Evolutionary conservation across 768 basidiomycete species (phyloP), one percentile per base, ranked within the genome.

Genomic region (Podaxis rugospora): DNA sequence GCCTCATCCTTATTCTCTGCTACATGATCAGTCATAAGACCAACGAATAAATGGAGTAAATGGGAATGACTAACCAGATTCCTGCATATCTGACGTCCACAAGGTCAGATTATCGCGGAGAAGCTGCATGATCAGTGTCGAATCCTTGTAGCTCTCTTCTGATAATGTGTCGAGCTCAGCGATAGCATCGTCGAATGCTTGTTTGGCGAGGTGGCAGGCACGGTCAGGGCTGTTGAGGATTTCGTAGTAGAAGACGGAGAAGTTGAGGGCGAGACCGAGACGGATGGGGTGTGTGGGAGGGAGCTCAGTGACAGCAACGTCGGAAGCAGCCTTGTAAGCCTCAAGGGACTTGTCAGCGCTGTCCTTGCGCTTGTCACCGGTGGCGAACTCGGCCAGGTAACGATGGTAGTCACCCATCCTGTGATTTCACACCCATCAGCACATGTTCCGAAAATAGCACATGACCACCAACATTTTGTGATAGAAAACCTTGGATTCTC

Each of bases 371-470:
- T 94, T 94, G 78, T 96, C 94, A 71, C 95, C 95, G 53, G 93
- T 95, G 57, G 95, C 94, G 73, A 98, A 98, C 80, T 98, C 95
- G 69, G 95, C 96, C 67, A 96, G 91, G 80, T 97, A 98, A 70
- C 95, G 93, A 84, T 97, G 94, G 80, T 98, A 96, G 77, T 98
- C 94, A 76, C 95, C 95, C 94, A 93, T 96, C 95, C 95, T 97
- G 69, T 58, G 47, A 60, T 40, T 18, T 55, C 70, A 64, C 70
- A 68, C 65, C 66, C 42, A 62, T 63, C 46, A 37, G 63, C 40
- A 61, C 18, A 49, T 13, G 18, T 23, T 25, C 28, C 37, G 16
- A 23, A 59, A 51, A 49, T 18, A 25, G 16, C 14, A 37, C 28
- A 51, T 36, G 14, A 49, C 23, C 23, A 57, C 92, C 65, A 68